Conservation (phyloP, 2,329 filamentous ascomycete species). For the Fusarium sp. region DNA sequence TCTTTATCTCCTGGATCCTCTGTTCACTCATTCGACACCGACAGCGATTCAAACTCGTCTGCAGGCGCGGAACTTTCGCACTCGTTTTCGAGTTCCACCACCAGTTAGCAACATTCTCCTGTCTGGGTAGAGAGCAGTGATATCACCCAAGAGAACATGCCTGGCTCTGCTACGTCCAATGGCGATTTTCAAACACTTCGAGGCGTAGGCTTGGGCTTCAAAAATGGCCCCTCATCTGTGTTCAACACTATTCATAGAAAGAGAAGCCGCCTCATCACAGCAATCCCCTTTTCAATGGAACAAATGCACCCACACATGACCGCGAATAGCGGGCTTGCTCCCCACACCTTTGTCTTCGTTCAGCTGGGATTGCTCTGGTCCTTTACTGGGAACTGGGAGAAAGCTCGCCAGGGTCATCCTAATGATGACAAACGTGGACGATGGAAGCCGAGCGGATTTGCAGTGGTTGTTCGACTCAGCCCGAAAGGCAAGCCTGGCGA, state of each 20-base stretch:
- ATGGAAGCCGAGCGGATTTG: neutral
- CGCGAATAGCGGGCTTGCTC: neutral
- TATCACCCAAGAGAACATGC: neutral
- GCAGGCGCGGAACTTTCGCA: neutral
- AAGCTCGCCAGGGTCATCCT: neutral
- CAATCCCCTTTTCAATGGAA: neutral
- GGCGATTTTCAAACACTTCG: neutral
- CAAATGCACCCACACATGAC: too few relatives aligned
- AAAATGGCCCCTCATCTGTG: neutral
- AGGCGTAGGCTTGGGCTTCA: neutral
- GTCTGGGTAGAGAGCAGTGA: neutral
- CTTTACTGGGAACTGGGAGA: neutral
- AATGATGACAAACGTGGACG: rapidly evolving
- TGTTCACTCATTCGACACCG: neutral
- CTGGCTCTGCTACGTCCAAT: neutral
- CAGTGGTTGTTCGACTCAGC: neutral
- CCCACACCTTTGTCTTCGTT: neutral
- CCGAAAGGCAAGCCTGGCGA: neutral
- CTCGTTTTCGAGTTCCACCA: rapidly evolving
- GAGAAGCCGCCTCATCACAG: neutral
- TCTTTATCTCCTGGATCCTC: neutral
- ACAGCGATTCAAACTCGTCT: neutral
- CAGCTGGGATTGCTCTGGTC: neutral
- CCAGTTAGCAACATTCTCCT: rapidly evolving
- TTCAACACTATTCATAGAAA: neutral